Evolutionary conservation across 345 rosid species (phyloP), one percentile per base, ranked within the genome.

Genomic region (Populus tremula): DNA sequence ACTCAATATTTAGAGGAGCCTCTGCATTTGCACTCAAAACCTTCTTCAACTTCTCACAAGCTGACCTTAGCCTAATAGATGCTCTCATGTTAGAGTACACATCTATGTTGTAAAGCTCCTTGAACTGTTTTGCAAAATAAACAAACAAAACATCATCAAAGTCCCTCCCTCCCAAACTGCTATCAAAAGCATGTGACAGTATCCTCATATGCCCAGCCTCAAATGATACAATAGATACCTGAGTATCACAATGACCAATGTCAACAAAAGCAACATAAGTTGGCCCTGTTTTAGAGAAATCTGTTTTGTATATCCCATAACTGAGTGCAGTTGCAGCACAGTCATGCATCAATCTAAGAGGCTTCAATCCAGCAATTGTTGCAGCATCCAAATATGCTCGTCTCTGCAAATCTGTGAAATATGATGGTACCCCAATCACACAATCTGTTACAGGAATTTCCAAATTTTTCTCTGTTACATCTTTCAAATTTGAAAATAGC

Each of bases 401-500:
- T 77, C 92, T 86, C 83, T 87, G 91, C 82, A 88, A 80, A 65
- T 89, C 92, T 1, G 89, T 82, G 74, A 87, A 89, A 84, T 89
- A 86, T 13, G 90, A 87, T 47, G 92, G 92, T 69, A 89, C 59
- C 66, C 92, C 89, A 71, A 87, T 86, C 72, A 89, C 92, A 53
- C 92, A 87, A 75, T 89, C 89, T 4, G 45, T 31, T 43, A 89
- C 81, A 39, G 91, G 85, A 49, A 79, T 80, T 12, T 85, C 75
- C 69, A 86, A 59, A 78, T 82, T 85, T 82, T 89, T 88, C 86
- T 87, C 91, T 4, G 89, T 79, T 49, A 85, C 84, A 76, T 83
- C 84, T 80, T 88, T 91, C 81, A 91, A 86, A 87, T 91, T 87
- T 1, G 94, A 88, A 79, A 91, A 85, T 85, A 91, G 66, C 94